phyloP scores from a whole-genome alignment of 176 grass and related monocot genomes.

The Alopecurus myosuroides region DNA sequence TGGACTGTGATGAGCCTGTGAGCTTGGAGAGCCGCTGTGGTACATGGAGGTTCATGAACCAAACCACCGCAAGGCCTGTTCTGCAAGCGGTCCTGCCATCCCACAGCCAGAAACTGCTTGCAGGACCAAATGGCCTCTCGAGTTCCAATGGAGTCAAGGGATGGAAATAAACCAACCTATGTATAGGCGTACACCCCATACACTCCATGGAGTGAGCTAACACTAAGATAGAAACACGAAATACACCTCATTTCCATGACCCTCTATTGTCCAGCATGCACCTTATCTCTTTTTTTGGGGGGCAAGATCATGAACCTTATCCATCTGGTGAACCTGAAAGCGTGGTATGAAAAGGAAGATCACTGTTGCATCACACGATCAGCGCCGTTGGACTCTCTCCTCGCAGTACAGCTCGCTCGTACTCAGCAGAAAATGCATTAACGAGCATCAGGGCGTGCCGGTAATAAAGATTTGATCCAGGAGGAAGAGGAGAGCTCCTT shows the following conservation, averaged over 20 bases:
- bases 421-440: neutral
- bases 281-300: neutral
- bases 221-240: neutral
- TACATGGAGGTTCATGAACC: neutral
- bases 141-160: neutral
- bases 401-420: neutral
- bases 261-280: neutral
- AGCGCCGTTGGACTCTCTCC: neutral
- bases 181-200: too few species aligned
- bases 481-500: neutral
- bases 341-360: neutral
- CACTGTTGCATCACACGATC: neutral
- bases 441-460: neutral
- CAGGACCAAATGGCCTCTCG: neutral
- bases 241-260: neutral
- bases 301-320: neutral
- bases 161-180: neutral
- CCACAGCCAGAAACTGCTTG: neutral
- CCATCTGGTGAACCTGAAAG: neutral
- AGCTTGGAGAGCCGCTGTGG: neutral
- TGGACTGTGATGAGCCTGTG: neutral
- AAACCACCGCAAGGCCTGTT: neutral
- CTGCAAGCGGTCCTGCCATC: neutral
- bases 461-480: neutral
- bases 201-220: too few species aligned